Conservation (phyloP, 1,284 basidiomycete species). For the Garcileccinum viscosum region DNA sequence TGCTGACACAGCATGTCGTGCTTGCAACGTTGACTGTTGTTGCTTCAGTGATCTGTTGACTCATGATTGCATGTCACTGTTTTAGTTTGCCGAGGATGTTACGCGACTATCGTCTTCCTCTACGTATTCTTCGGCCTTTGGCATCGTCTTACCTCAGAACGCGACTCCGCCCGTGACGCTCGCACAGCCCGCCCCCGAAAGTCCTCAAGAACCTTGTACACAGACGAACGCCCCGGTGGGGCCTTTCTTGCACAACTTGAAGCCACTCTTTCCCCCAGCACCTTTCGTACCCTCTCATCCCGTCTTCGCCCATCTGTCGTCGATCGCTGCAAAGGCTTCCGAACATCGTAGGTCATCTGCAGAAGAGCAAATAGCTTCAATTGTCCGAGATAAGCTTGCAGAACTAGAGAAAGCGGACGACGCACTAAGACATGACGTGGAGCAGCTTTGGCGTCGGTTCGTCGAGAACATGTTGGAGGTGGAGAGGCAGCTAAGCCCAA, state of each 20-base stretch:
- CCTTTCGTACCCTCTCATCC: slow-evolving; percentile 79
- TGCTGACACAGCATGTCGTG: slow-evolving; percentile 14
- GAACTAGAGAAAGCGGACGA: slow-evolving; percentile 64
- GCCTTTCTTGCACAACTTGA: slow-evolving; percentile 53
- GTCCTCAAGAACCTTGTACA: slow-evolving; percentile 36
- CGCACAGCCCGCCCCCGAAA: slow-evolving; percentile 21
- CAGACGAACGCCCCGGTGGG: slow-evolving; percentile 41
- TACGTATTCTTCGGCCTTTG: slow-evolving; percentile 59
- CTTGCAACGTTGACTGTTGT: slow-evolving; percentile 8
- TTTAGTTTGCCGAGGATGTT: slow-evolving; percentile 57
- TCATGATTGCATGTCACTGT: slow-evolving; percentile 24
- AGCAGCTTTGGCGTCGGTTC: slow-evolving; percentile 68
- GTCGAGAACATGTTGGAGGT: slow-evolving; percentile 55
- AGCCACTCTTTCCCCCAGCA: slow-evolving; percentile 71
- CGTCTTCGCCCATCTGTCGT: slow-evolving; percentile 69
- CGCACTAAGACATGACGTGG: slow-evolving; percentile 62
- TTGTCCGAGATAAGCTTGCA: slow-evolving; percentile 61
- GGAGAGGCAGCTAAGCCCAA: slow-evolving; percentile 46
- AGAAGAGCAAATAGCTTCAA: slow-evolving; percentile 62
- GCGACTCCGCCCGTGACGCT: slow-evolving; percentile 25
- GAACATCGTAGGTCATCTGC: slow-evolving; percentile 58
- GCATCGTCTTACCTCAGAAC: slow-evolving; percentile 50
- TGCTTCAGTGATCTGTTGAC: slow-evolving; percentile 21
- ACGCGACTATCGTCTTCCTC: slow-evolving; percentile 50
- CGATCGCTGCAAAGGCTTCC: slow-evolving; percentile 62